These are phyloP conservation scores for Narthecium ossifragum DNA, from an alignment of 106 monocot species.

Conservation along the genomic window DNA sequence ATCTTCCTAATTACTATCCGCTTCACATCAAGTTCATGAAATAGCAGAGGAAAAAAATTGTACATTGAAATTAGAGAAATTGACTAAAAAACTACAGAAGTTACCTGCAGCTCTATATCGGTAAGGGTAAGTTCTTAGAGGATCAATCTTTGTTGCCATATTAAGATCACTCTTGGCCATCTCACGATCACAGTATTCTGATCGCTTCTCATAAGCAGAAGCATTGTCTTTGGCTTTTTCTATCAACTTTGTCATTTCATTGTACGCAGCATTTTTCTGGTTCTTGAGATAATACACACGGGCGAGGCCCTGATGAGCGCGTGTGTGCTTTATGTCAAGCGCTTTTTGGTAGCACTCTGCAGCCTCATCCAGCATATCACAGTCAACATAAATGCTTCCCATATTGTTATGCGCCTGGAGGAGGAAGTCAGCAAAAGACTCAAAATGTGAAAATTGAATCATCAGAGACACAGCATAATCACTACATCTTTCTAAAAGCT, in stretches of 20 bases:
- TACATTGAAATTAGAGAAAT: background rate
- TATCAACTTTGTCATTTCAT: slow-evolving; percentile 95
- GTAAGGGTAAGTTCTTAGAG: slow-evolving; percentile 91
- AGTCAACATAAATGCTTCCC: slow-evolving; percentile 93
- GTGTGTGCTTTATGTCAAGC: slow-evolving; percentile 89
- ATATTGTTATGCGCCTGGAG: slow-evolving; percentile 92
- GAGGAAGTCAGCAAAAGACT: background rate
- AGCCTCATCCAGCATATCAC: slow-evolving; percentile 77
- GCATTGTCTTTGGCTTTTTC: slow-evolving; percentile 84
- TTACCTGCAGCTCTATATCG: slow-evolving; percentile 96
- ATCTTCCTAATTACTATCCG: no score
- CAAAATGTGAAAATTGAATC: background rate
- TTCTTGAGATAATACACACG: slow-evolving; percentile 82
- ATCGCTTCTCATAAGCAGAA: slow-evolving; percentile 97
- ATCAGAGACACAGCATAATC: background rate
- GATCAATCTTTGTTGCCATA: slow-evolving; percentile 84
- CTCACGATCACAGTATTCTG: slow-evolving; percentile 95
- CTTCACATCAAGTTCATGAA: no score
- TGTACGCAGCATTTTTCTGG: slow-evolving; percentile 85
- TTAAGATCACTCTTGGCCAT: slow-evolving; percentile 81
- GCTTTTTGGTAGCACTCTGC: slow-evolving; percentile 85
- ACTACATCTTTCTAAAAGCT: background rate
- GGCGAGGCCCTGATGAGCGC: slow-evolving; percentile 97
- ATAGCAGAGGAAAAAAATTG: no score
- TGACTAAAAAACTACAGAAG: background rate